Conservation (phyloP, 2,329 filamentous ascomycete species). For the Colletotrichum camelliae region DNA sequence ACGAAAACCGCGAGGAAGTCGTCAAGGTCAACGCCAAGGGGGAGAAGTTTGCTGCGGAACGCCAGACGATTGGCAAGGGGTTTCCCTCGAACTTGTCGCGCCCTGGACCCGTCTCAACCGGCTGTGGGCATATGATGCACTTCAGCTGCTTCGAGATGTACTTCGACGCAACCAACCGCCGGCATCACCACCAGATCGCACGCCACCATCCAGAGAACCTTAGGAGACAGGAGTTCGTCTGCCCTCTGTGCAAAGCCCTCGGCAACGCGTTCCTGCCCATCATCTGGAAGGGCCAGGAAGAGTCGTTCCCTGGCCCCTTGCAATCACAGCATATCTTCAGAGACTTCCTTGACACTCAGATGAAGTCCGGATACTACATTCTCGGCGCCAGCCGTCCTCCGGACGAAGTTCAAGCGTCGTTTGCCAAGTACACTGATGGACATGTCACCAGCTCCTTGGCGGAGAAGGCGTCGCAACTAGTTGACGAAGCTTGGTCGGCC, state of each 20-base stretch:
- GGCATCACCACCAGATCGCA: slow-evolving; percentile 92
- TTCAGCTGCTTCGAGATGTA: slow-evolving; percentile 95
- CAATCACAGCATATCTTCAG: slow-evolving; percentile 66
- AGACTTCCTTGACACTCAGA: slow-evolving; percentile 69
- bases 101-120: slow-evolving; percentile 82
- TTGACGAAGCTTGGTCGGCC: slow-evolving; percentile 46
- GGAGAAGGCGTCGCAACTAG: slow-evolving; percentile 40
- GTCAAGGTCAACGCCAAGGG: slow-evolving; percentile 78
- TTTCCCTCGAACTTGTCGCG: slow-evolving; percentile 74
- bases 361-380: slow-evolving; percentile 50
- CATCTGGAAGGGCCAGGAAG: slow-evolving; percentile 91
- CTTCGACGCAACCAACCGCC: slow-evolving; percentile 79
- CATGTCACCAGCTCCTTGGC: slow-evolving; percentile 44
- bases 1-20: slow-evolving; percentile 81
- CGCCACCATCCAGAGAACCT: slow-evolving; percentile 89
- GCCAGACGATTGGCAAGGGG: slow-evolving; percentile 86
- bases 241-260: slow-evolving; percentile 93
- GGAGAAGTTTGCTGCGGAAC: slow-evolving; percentile 72
- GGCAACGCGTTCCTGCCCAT: slow-evolving; percentile 95
- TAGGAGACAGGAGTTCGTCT: slow-evolving; percentile 86
- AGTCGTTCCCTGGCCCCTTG: slow-evolving; percentile 79
- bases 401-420: slow-evolving; percentile 38
- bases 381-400: slow-evolving; percentile 37
- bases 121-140: slow-evolving; percentile 99
- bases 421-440: slow-evolving; percentile 42